Conservation (phyloP, 805 yeast genomes). For the Saccharomyces jurei region DNA sequence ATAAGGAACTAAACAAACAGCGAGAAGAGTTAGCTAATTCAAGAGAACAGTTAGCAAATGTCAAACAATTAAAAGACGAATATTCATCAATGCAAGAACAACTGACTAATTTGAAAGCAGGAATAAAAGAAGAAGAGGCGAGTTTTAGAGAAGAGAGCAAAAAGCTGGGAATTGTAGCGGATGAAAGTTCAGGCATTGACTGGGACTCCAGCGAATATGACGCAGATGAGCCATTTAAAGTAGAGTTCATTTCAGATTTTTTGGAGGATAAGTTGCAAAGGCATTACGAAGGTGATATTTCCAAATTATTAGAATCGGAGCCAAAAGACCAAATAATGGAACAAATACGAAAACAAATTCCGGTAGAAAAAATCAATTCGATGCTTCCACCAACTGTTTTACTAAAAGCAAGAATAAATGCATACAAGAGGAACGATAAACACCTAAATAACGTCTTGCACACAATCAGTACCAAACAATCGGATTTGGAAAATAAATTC, state of each 20-base stretch:
- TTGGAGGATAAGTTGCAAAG: slow-evolving; percentile 36
- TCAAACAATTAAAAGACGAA: slow-evolving; percentile 44
- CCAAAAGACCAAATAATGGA: slow-evolving; percentile 16
- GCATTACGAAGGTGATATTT: slow-evolving; percentile 25
- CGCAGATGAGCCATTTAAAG: slow-evolving; percentile 87
- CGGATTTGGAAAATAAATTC: slow-evolving; percentile 64
- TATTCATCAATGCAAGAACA: slow-evolving; percentile 47
- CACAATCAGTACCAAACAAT: slow-evolving; percentile 41
- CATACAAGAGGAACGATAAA: slow-evolving; percentile 65
- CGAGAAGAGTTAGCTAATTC: slow-evolving; percentile 20
- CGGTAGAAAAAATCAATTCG: slow-evolving; percentile 12
- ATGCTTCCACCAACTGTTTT: slow-evolving; percentile 35
- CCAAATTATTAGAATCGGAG: slow-evolving; percentile 19
- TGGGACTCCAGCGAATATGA: slow-evolving; percentile 52
- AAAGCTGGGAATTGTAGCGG: slow-evolving; percentile 29
- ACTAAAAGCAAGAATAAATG: slow-evolving; percentile 69
- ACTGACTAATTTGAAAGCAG: slow-evolving; percentile 50
- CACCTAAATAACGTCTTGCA: slow-evolving; percentile 44
- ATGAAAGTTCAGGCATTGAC: slow-evolving; percentile 25
- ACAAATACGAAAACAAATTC: slow-evolving; percentile 16
- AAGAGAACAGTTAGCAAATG: slow-evolving; percentile 20
- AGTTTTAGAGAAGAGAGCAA: slow-evolving; percentile 40
- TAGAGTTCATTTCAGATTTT: slow-evolving; percentile 50
- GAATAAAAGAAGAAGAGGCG: slow-evolving; percentile 54
- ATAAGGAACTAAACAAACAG: slow-evolving; percentile 31